phyloP scores from a whole-genome alignment of 768 basidiomycete species.

The Leucocoprinus leucothites region DNA sequence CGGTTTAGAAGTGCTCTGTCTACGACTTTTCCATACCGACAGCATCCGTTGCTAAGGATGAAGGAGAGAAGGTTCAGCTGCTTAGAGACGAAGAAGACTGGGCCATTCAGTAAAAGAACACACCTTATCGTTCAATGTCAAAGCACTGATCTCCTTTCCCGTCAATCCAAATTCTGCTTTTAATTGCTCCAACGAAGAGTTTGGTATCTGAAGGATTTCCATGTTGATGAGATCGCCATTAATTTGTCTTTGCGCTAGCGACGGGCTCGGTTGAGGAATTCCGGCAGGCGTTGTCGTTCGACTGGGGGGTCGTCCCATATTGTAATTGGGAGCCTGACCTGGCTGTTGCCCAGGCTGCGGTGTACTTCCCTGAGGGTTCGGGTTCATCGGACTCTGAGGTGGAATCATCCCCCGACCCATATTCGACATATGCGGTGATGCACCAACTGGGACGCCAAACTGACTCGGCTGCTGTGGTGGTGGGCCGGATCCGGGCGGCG shows the following conservation, averaged over 20 bases:
- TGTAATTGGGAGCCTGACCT: conserved; percentile 30
- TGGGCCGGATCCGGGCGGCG: conserved; percentile 42
- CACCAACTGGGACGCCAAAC: conserved; percentile 48
- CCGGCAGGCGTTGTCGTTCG: conserved; percentile 51
- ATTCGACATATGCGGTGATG: conserved; percentile 48
- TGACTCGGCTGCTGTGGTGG: conserved; percentile 27
- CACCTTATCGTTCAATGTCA: conserved; percentile 64
- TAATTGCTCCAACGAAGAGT: conserved; percentile 25
- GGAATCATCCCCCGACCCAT: conserved; percentile 45
- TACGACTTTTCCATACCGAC: conserved; percentile 6
- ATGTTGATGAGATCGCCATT: conserved; percentile 26
- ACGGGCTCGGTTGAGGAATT: conserved; percentile 58
- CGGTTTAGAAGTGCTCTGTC: conserved; percentile 8
- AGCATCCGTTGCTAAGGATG: conserved; percentile 36
- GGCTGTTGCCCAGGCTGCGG: conserved; percentile 23
- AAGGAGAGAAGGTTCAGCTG: background rate
- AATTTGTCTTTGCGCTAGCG: conserved; percentile 42
- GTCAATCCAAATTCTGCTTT: conserved; percentile 40
- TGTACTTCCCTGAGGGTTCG: conserved; percentile 26
- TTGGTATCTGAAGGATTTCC: conserved; percentile 43
- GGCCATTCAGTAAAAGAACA: conserved; percentile 16
- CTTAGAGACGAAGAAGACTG: background rate
- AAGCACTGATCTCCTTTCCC: conserved; percentile 41
- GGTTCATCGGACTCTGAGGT: conserved; percentile 36
- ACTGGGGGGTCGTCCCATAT: conserved; percentile 54